Percentiles rank a stretch among this genome's conserved stretches.
Conservation (phyloP, 371 early-diverging fungal genomes). For the Saksenaea oblongispora region DNA sequence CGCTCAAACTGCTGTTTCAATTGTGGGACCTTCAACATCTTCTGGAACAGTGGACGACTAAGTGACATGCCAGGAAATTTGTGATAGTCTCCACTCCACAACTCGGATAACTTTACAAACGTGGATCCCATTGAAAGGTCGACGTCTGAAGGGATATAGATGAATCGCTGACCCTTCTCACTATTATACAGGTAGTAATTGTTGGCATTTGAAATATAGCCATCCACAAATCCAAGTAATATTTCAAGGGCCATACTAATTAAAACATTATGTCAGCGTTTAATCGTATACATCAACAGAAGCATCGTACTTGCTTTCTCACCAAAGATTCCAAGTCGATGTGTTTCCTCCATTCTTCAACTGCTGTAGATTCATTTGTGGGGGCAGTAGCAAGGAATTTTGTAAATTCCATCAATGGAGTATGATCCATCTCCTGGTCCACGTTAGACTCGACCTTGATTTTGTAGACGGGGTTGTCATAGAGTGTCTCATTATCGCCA, state of each 20-base stretch:
- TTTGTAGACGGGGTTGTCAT: slow-evolving; percentile 29
- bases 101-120: slow-evolving; percentile 9
- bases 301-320: slow-evolving; percentile 23
- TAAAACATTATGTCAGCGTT: neutral
- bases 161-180: slow-evolving; percentile 12
- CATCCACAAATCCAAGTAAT: slow-evolving; percentile 36
- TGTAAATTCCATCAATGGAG: slow-evolving; percentile 27
- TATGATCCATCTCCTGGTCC: slow-evolving; percentile 15
- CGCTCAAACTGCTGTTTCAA: too few relatives aligned
- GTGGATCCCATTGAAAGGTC: slow-evolving; percentile 31
- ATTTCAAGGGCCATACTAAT: slow-evolving; percentile 38
- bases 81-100: slow-evolving; percentile 33
- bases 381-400: slow-evolving; percentile 29
- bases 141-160: slow-evolving; percentile 36
- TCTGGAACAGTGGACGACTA: slow-evolving; percentile 17
- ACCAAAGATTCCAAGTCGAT: slow-evolving; percentile 36
- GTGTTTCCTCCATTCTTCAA: slow-evolving; percentile 26
- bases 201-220: slow-evolving; percentile 32
- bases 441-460: slow-evolving; percentile 21
- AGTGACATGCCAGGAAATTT: slow-evolving; percentile 22
- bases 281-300: neutral
- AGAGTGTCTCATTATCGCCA: slow-evolving; percentile 20
- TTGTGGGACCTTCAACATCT: slow-evolving; percentile 20
- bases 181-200: slow-evolving; percentile 36
- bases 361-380: slow-evolving; percentile 17